Evolutionary conservation across 768 basidiomycete genomes (phyloP).

Genomic region (Scleroderma citrinum): DNA sequence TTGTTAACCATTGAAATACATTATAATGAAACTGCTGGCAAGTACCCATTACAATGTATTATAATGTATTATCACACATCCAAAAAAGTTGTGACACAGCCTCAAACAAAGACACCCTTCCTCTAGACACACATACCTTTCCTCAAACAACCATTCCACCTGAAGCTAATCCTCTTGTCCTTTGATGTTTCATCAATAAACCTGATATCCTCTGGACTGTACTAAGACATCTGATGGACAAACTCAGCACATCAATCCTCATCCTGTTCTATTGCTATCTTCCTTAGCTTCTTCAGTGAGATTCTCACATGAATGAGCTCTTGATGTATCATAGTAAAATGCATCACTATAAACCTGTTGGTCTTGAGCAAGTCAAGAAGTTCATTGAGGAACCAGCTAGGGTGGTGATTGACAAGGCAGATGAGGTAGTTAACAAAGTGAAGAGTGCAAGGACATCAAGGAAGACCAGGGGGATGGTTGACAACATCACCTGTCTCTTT

Average conservation of each 20-base stretch:
- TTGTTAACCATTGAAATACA: no score
- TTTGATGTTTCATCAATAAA: neutral
- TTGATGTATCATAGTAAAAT: conserved; percentile 1
- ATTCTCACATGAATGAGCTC: conserved; percentile 10
- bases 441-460: neutral
- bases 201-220: neutral
- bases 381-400: neutral
- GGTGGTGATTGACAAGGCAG: no score
- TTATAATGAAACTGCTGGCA: no score
- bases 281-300: conserved; percentile 26
- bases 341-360: conserved; percentile 1
- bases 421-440: neutral
- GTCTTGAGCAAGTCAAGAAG: conserved; percentile 1
- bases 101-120: neutral
- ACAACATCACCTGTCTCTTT: neutral
- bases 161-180: neutral
- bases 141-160: neutral
- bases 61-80: no score
- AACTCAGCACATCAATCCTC: conserved; percentile 21
- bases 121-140: neutral
- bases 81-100: no score
- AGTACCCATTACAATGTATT: no score
- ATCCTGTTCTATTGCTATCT: conserved; percentile 28
- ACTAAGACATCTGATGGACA: conserved; percentile 6
- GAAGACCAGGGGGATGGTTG: neutral